A percentile compares a stretch with the other conserved stretches of the same genome.
Conservation (phyloP, 139 green algal species). For the Mychonastes homosphaera region DNA sequence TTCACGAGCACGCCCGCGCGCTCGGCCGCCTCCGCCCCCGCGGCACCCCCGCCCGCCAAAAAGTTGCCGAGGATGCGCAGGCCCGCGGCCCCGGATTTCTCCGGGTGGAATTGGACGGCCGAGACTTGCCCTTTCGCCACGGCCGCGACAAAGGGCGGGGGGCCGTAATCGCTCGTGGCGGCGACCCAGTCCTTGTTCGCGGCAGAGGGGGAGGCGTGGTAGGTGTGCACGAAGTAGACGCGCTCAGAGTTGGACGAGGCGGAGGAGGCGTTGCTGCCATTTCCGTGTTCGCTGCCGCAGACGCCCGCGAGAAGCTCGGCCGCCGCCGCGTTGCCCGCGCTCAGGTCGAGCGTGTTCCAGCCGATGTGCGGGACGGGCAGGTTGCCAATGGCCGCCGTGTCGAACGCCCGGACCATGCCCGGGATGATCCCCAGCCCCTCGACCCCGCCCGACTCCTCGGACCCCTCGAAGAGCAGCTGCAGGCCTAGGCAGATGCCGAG, state of each 20-base stretch:
- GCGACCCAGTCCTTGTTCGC: conserved; percentile 88
- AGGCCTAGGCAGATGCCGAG: conserved; percentile 96
- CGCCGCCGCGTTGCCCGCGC: background rate
- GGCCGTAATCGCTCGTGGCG: conserved; percentile 78
- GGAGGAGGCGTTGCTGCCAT: too few species aligned
- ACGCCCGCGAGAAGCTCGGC: conserved; percentile 7
- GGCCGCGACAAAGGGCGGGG: conserved; percentile 74
- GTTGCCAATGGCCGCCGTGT: conserved; percentile 14
- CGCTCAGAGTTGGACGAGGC: too few species aligned
- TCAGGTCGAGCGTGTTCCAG: conserved; percentile 79
- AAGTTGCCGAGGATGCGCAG: conserved; percentile 63
- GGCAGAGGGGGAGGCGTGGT: conserved; percentile 28
- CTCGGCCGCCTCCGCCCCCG: conserved; percentile 1
- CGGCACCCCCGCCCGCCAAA: conserved; percentile 40
- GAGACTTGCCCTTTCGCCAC: conserved; percentile 71
- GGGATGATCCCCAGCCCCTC: conserved; percentile 89
- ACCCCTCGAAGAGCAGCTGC: conserved; percentile 95
- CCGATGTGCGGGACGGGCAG: conserved; percentile 95
- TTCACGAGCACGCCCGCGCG: too few species aligned
- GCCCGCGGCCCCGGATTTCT: conserved; percentile 83
- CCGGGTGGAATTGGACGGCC: conserved; percentile 93
- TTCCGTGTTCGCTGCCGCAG: too few species aligned
- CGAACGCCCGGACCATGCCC: conserved; percentile 67
- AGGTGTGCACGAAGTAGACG: conserved; percentile 99
- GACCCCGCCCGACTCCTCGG: conserved; percentile 84